Conservation (phyloP, 768 basidiomycete species). For the Rhizopogon vulgaris region DNA sequence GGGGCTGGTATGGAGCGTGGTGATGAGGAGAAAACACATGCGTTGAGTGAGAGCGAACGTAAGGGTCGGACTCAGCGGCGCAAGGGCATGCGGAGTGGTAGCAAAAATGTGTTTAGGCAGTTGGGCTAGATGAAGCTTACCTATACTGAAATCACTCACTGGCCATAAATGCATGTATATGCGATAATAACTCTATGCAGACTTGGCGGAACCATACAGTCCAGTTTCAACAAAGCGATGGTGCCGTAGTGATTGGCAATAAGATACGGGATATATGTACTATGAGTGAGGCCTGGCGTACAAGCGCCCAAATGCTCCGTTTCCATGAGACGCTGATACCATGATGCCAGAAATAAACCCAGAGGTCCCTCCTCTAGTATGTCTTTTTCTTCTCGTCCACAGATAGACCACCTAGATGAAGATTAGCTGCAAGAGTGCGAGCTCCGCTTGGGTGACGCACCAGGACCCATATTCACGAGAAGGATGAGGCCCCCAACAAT, state of each 20-base stretch:
- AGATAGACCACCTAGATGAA: constrained; percentile 72
- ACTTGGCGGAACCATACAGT: not conserved
- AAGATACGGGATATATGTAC: not conserved
- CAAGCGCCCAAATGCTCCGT: not conserved
- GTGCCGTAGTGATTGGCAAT: not conserved
- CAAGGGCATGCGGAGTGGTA: constrained; percentile 80
- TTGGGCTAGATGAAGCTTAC: constrained; percentile 5
- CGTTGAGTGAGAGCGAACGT: constrained; percentile 59
- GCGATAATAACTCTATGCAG: not conserved
- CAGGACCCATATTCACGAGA: constrained; percentile 97
- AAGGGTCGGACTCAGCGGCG: constrained; percentile 76
- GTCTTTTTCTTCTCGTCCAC: constrained; percentile 99
- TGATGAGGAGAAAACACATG: constrained; percentile 38
- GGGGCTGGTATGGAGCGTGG: constrained; percentile 90
- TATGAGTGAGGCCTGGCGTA: not conserved
- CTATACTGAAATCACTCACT: not conserved
- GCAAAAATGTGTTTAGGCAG: constrained; percentile 72
- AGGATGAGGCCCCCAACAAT: constrained; percentile 97
- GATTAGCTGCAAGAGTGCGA: not conserved
- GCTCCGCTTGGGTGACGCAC: constrained; percentile 31
- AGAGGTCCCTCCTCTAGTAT: constrained; percentile 33
- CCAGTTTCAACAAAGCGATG: not conserved
- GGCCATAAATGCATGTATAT: not conserved
- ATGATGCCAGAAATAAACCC: not conserved
- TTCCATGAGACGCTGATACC: not conserved